Conservation (phyloP, 441 rosid genomes). For the Lepidium campestre region DNA sequence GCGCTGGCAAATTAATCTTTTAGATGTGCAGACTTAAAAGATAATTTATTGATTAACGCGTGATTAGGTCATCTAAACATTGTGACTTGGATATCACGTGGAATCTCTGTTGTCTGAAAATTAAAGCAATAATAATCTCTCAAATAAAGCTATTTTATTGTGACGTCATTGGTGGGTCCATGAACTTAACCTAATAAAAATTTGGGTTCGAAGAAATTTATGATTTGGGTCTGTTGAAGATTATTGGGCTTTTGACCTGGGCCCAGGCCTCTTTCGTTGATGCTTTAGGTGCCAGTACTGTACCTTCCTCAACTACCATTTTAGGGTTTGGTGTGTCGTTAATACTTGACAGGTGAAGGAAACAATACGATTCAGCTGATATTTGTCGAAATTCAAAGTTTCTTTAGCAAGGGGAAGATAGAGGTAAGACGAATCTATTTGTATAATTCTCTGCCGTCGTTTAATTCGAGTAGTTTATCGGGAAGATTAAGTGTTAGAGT, state of each 20-base stretch:
- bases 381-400: not conserved
- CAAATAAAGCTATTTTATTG: not conserved
- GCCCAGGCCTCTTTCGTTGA: not conserved
- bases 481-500: not conserved
- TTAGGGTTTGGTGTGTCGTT: slow-evolving; percentile 5
- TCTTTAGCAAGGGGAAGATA: not conserved
- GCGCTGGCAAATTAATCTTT: too few species aligned
- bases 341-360: not conserved
- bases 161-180: too few species aligned
- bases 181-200: too few species aligned
- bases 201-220: not conserved
- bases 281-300: not conserved
- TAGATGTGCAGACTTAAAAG: not conserved
- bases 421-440: slow-evolving; percentile 10
- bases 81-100: slow-evolving; percentile 24
- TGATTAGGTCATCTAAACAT: slow-evolving; percentile 18
- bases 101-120: not conserved
- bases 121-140: not conserved
- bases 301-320: not conserved
- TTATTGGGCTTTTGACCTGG: not conserved
- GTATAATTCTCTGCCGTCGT: not conserved
- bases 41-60: slow-evolving; percentile 9
- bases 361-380: not conserved
- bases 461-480: not conserved
- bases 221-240: not conserved